These are phyloP conservation scores for Gaertneriomyces semiglobifer DNA, from an alignment of 192 early-diverging fungal genomes.

Conservation along the genomic window DNA sequence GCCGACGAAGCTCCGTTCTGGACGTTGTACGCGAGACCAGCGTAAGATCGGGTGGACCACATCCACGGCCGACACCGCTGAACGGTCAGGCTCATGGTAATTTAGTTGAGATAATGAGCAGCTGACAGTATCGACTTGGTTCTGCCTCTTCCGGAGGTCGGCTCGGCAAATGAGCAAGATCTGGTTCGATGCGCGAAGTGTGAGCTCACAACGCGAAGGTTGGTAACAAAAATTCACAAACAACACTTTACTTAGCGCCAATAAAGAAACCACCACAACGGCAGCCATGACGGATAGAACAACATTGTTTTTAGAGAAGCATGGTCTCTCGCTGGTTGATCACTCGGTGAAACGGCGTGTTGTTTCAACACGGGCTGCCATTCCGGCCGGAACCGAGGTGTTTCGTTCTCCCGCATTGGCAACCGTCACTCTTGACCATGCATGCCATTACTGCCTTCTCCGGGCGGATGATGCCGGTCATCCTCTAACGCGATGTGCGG, in stretches of 20 bases:
- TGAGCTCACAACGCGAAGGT: too few relatives aligned
- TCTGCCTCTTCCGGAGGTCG: too few relatives aligned
- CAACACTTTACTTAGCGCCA: too few relatives aligned
- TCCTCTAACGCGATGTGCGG: conserved; percentile 11
- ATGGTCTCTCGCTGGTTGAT: background rate
- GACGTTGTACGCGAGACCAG: background rate
- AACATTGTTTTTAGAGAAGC: background rate
- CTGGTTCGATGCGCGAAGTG: too few relatives aligned
- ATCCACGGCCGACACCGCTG: too few relatives aligned
- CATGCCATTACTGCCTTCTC: conserved; percentile 2
- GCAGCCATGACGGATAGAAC: too few relatives aligned
- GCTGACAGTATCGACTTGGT: too few relatives aligned
- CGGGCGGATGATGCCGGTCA: background rate
- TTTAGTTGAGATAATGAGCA: too few relatives aligned
- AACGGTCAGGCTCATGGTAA: too few relatives aligned
- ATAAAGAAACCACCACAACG: too few relatives aligned
- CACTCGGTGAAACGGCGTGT: conserved; percentile 11
- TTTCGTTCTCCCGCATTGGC: conserved; percentile 7
- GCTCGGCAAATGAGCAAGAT: too few relatives aligned
- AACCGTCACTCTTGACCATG: conserved; percentile 2
- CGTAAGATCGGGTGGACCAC: background rate
- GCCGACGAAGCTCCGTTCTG: background rate
- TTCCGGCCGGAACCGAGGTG: conserved; percentile 10
- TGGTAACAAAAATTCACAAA: too few relatives aligned
- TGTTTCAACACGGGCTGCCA: background rate